phyloP scores from a whole-genome alignment of 2,329 filamentous ascomycete species.

The Fusarium sp. region DNA sequence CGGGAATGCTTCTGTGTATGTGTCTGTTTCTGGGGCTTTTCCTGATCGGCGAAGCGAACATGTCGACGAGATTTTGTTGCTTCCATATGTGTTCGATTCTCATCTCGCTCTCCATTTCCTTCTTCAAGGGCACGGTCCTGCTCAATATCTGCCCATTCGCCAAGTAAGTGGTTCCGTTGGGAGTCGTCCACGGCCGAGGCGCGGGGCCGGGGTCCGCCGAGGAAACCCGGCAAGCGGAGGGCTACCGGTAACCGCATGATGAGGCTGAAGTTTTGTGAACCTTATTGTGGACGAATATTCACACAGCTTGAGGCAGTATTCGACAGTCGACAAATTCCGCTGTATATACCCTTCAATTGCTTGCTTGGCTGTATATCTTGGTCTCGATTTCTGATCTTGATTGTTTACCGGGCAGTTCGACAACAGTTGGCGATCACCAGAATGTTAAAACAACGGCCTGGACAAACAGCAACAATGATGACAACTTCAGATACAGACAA shows the following conservation, averaged over 20 bases:
- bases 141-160: constrained; percentile 34
- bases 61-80: constrained; percentile 7
- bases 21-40: constrained; percentile 14
- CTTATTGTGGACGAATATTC: constrained; percentile 7
- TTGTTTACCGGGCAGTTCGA: neutral
- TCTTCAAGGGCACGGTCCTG: constrained; percentile 3
- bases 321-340: neutral
- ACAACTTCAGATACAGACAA: neutral
- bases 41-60: constrained; percentile 17
- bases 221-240: constrained; percentile 25
- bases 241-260: constrained; percentile 21
- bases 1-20: neutral
- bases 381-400: neutral
- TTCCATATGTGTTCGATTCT: neutral
- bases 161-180: constrained; percentile 34
- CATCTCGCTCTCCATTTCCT: neutral
- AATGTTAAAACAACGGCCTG: neutral
- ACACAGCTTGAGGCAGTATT: no score
- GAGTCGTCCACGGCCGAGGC: constrained; percentile 10
- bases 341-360: neutral
- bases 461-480: neutral
- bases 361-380: neutral
- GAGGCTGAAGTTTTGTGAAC: constrained; percentile 17
- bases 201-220: constrained; percentile 31
- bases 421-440: neutral